These are phyloP conservation scores for Hericium erinaceus DNA, from an alignment of 768 basidiomycete genomes.

Conservation along the genomic window DNA sequence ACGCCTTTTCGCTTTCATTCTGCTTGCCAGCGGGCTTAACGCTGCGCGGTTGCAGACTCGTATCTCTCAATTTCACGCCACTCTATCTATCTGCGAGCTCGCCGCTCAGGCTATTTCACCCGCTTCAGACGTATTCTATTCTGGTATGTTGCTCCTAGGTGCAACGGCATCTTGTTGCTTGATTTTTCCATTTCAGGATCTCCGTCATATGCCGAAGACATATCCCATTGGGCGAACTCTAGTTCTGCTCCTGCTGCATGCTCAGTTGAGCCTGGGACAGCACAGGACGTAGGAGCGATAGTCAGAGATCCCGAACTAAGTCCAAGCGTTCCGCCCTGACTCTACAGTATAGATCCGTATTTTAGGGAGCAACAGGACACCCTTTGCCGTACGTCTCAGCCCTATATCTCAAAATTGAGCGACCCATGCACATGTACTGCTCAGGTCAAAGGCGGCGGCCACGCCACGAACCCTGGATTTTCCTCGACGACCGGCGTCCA, in stretches of 20 bases:
- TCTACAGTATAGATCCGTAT: not conserved
- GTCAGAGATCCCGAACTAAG: not conserved
- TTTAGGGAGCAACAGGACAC: not conserved
- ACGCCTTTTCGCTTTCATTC: too few relatives aligned
- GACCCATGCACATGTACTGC: not conserved
- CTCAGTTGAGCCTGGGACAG: constrained; percentile 9
- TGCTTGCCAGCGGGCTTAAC: too few relatives aligned
- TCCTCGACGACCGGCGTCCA: constrained; percentile 17
- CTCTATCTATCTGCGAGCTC: not conserved
- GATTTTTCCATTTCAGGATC: not conserved
- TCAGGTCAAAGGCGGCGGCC: constrained; percentile 17
- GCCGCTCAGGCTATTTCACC: not conserved
- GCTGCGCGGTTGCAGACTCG: too few relatives aligned
- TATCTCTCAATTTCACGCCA: not conserved
- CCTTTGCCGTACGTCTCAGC: not conserved
- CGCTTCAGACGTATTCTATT: not conserved
- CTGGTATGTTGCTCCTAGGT: not conserved
- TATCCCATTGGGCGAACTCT: constrained; percentile 4
- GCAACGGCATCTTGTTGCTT: not conserved
- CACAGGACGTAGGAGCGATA: constrained; percentile 7
- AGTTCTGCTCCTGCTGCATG: constrained; percentile 2
- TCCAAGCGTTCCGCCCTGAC: not conserved
- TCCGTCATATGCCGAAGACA: not conserved
- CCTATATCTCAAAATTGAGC: not conserved
- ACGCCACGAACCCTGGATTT: constrained; percentile 15